A percentile compares a stretch with the other conserved stretches of the same genome.
phyloP scores from a whole-genome alignment of 164 flowering plant genomes.

The grape (Vitis vinifera) region DNA sequence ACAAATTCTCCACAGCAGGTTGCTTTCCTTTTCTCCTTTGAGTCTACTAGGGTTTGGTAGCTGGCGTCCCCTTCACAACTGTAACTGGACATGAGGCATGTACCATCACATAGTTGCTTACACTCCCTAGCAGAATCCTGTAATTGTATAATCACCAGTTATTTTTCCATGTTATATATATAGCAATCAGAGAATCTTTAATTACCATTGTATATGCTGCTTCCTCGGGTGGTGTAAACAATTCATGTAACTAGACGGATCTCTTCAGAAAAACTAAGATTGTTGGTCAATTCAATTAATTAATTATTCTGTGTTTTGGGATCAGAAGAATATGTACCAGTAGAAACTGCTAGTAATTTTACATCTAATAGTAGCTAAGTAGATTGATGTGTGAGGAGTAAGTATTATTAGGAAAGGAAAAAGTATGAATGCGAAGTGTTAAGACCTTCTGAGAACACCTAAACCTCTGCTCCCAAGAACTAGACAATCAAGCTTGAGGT shows the following conservation, averaged over 20 bases:
- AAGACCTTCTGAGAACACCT: slow-evolving; percentile 55
- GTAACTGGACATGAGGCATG: slow-evolving; percentile 76
- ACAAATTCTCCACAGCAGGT: no score
- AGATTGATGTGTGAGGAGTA: background rate
- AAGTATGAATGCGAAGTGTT: background rate
- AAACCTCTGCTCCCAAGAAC: slow-evolving; percentile 80
- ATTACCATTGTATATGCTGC: no score
- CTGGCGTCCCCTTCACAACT: slow-evolving; percentile 50
- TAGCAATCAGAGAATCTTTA: no score
- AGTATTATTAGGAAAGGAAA: background rate
- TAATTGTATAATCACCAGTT: background rate
- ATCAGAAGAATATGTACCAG: no score
- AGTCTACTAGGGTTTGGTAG: slow-evolving; percentile 11
- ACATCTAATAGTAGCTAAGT: background rate
- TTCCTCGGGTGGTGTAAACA: no score
- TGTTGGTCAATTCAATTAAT: no score
- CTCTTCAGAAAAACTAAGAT: no score
- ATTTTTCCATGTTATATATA: no score
- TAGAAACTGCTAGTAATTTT: background rate
- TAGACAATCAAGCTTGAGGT: slow-evolving; percentile 58
- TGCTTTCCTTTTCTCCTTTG: background rate
- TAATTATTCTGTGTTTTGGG: no score
- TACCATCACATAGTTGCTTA: slow-evolving; percentile 61
- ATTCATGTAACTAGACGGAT: no score
- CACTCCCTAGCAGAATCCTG: slow-evolving; percentile 84